Conservation (phyloP, 148 eudicot genomes). For the Beta vulgaris region DNA sequence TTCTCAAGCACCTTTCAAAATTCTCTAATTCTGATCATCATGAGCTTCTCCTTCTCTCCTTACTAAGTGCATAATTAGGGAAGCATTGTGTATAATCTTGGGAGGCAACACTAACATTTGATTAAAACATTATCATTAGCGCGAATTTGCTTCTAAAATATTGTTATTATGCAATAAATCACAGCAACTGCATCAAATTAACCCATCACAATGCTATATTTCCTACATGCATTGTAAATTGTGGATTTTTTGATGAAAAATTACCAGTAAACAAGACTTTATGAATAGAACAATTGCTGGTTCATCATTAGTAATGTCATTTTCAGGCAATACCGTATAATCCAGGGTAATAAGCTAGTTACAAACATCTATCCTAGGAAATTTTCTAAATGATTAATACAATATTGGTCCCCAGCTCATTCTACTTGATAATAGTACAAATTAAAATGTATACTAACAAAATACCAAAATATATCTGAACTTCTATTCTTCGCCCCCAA, state of each 20-base stretch:
- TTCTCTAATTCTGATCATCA: no score
- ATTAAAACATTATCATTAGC: no score
- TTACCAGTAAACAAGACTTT: neutral
- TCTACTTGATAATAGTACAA: neutral
- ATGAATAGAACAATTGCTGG: neutral
- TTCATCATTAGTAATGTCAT: neutral
- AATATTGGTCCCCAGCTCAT: neutral
- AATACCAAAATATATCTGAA: neutral
- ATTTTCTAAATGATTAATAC: neutral
- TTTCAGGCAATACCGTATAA: neutral
- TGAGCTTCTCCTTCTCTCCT: no score
- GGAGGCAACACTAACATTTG: no score
- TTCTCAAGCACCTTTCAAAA: no score
- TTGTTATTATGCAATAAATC: no score
- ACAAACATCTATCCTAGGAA: slow-evolving; percentile 9
- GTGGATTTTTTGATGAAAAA: neutral
- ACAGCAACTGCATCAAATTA: no score
- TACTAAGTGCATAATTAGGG: no score
- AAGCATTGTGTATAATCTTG: no score
- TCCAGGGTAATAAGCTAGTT: neutral
- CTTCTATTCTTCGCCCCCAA: neutral
- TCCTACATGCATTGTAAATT: neutral
- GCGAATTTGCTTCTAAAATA: no score
- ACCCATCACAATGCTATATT: no score
- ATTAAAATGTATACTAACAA: neutral